These are phyloP conservation scores for Aspergillus biplanus DNA, from an alignment of 495 filamentous ascomycete genomes.

Conservation along the genomic window DNA sequence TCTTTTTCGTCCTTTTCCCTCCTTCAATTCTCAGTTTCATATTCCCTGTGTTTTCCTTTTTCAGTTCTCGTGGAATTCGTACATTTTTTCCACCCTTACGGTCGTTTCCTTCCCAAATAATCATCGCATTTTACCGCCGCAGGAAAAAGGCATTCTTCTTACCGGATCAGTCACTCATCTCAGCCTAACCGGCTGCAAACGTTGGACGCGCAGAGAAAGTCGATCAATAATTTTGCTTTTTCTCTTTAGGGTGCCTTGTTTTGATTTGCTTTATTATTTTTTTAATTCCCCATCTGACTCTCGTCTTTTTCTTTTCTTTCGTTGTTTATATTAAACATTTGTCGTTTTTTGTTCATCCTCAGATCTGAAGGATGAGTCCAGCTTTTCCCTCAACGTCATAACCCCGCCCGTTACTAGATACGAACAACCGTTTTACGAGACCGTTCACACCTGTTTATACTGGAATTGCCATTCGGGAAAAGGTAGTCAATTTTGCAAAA, in stretches of 20 bases:
- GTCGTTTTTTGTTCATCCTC: slow-evolving; percentile 17
- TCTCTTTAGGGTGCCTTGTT: slow-evolving; percentile 6
- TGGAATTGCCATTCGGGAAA: neutral
- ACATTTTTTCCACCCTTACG: neutral
- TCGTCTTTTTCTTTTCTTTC: slow-evolving; percentile 13
- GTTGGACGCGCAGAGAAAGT: slow-evolving; percentile 10
- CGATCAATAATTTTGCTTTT: slow-evolving; percentile 5
- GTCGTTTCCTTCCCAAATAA: neutral
- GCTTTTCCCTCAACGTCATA: slow-evolving; percentile 13
- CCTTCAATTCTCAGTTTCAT: neutral
- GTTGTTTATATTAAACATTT: slow-evolving; percentile 17
- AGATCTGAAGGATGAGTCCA: slow-evolving; percentile 19
- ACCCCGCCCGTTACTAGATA: slow-evolving; percentile 7
- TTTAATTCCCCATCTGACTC: slow-evolving; percentile 21
- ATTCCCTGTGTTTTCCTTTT: neutral
- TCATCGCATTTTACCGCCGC: slow-evolving; percentile 5
- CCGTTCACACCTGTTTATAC: slow-evolving; percentile 7
- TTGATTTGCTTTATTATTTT: slow-evolving; percentile 12
- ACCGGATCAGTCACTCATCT: slow-evolving; percentile 5
- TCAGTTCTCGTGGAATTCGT: neutral
- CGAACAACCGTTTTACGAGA: slow-evolving; percentile 9
- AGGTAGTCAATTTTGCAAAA: neutral
- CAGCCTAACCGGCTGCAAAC: slow-evolving; percentile 18
- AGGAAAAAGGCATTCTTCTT: slow-evolving; percentile 7
- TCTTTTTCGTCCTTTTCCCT: neutral